These are phyloP conservation scores for Aspergillus latus DNA, from an alignment of 2,329 filamentous ascomycete genomes.

Conservation along the genomic window DNA sequence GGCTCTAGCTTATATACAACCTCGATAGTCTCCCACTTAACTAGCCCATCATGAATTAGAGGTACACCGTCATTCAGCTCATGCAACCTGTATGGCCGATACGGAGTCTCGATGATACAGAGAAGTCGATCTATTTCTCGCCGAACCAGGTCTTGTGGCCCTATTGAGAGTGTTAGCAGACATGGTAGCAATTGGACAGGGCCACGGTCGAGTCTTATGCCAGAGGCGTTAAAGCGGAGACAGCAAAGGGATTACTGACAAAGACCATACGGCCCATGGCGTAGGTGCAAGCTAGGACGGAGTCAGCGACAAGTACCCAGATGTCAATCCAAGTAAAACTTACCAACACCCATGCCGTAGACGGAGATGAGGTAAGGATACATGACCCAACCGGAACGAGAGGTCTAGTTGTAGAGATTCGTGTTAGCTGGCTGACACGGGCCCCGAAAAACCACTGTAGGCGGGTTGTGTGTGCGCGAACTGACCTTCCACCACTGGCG, in stretches of 20 bases:
- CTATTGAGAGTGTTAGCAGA: slow-evolving; percentile 34
- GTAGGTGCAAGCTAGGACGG: slow-evolving; percentile 37
- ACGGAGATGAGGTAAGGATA: slow-evolving; percentile 60
- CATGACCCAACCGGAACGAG: slow-evolving; percentile 57
- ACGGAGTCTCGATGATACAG: not conserved
- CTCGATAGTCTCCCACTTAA: slow-evolving; percentile 30
- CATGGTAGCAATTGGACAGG: not conserved
- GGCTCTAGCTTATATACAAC: slow-evolving; percentile 41
- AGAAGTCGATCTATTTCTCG: slow-evolving; percentile 29
- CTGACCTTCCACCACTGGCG: slow-evolving; percentile 69
- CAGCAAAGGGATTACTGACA: slow-evolving; percentile 32
- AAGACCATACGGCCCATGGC: slow-evolving; percentile 47
- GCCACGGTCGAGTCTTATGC: not conserved
- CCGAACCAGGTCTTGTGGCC: slow-evolving; percentile 65
- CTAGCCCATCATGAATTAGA: slow-evolving; percentile 33
- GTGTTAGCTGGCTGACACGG: not conserved
- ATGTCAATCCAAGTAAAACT: slow-evolving; percentile 26
- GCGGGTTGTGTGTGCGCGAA: slow-evolving; percentile 22
- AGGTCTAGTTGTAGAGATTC: slow-evolving; percentile 42
- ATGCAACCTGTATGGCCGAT: slow-evolving; percentile 18
- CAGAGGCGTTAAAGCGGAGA: not conserved
- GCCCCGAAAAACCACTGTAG: not conserved
- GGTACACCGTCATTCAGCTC: slow-evolving; percentile 35
- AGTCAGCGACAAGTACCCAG: slow-evolving; percentile 19
- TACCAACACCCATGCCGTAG: slow-evolving; percentile 51